A percentile compares a stretch with the other conserved stretches of the same genome.
Conservation (phyloP, 352 stramenopile genomes). For the Globisporangium nagaii region DNA sequence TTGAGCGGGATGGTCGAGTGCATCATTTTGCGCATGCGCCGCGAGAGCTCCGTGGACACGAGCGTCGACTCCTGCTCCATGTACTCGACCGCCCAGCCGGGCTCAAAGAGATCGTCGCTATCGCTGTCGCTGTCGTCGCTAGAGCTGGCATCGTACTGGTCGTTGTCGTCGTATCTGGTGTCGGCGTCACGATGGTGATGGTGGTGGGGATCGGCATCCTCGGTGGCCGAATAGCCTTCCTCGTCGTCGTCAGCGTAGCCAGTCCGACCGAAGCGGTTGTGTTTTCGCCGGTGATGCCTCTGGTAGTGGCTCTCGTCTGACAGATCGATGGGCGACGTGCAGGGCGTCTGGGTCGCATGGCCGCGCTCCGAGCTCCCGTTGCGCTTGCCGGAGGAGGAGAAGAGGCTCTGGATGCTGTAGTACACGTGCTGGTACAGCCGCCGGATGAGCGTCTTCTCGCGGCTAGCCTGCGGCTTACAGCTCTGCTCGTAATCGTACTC, state of each 20-base stretch:
- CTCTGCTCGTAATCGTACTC: neutral
- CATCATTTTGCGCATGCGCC: constrained; percentile 76
- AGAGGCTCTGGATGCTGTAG: constrained; percentile 39
- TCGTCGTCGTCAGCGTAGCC: neutral
- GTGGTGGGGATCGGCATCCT: neutral
- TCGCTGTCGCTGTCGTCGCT: constrained; percentile 8
- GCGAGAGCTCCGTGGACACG: constrained; percentile 56
- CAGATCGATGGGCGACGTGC: constrained; percentile 48
- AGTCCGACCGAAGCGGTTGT: constrained; percentile 6
- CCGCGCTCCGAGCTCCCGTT: constrained; percentile 2
- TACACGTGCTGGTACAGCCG: constrained; percentile 52
- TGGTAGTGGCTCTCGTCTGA: constrained; percentile 22
- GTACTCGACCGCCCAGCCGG: constrained; percentile 77
- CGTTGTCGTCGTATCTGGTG: neutral
- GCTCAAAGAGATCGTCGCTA: constrained; percentile 23
- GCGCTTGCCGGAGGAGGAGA: constrained; percentile 14
- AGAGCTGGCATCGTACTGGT: neutral
- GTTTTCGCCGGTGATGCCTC: neutral
- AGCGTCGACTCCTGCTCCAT: constrained; percentile 56
- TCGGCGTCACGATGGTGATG: neutral
- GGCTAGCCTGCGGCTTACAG: constrained; percentile 9
- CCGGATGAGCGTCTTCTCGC: constrained; percentile 28
- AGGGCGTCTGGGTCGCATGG: constrained; percentile 56
- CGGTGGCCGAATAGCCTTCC: neutral
- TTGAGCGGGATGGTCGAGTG: constrained; percentile 69